Conservation (phyloP, 2,329 filamentous ascomycete genomes). For the Aureobasidium lini region DNA sequence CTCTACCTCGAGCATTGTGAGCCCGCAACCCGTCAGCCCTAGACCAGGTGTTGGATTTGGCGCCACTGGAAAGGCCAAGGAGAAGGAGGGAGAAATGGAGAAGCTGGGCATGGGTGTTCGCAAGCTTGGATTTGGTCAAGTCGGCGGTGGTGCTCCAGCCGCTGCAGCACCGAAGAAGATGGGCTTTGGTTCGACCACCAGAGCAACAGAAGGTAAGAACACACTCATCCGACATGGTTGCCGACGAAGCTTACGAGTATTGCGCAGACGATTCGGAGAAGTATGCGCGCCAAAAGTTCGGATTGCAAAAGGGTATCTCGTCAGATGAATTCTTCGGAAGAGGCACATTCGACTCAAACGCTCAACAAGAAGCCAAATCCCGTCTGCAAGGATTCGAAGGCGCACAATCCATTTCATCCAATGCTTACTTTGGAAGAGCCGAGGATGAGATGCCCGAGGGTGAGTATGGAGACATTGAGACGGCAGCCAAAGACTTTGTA, state of each 20-base stretch:
- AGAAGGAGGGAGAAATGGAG: constrained; percentile 68
- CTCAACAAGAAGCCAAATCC: constrained; percentile 77
- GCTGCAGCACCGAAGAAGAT: constrained; percentile 56
- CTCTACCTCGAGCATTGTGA: constrained; percentile 54
- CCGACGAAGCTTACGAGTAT: not conserved
- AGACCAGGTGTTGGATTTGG: constrained; percentile 52
- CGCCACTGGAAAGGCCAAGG: constrained; percentile 44
- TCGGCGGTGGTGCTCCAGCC: constrained; percentile 54
- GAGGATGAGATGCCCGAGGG: constrained; percentile 60
- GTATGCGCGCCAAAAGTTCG: constrained; percentile 84
- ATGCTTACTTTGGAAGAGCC: constrained; percentile 91
- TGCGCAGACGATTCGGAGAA: constrained; percentile 62
- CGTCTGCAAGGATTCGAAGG: constrained; percentile 90
- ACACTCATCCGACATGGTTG: constrained; percentile 18
- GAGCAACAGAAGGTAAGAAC: constrained; percentile 57
- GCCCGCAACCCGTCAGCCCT: constrained; percentile 70
- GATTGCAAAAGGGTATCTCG: constrained; percentile 87
- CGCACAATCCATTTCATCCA: constrained; percentile 84
- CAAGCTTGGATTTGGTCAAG: constrained; percentile 80
- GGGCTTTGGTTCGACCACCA: constrained; percentile 68
- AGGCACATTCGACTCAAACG: constrained; percentile 70
- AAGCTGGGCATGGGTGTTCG: constrained; percentile 82
- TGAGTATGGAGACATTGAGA: constrained; percentile 80
- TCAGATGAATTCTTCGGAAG: constrained; percentile 98
- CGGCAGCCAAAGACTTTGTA: constrained; percentile 92